Conservation (phyloP, 139 green algal species). For the Auxenochlorella pyrenoidosa region DNA sequence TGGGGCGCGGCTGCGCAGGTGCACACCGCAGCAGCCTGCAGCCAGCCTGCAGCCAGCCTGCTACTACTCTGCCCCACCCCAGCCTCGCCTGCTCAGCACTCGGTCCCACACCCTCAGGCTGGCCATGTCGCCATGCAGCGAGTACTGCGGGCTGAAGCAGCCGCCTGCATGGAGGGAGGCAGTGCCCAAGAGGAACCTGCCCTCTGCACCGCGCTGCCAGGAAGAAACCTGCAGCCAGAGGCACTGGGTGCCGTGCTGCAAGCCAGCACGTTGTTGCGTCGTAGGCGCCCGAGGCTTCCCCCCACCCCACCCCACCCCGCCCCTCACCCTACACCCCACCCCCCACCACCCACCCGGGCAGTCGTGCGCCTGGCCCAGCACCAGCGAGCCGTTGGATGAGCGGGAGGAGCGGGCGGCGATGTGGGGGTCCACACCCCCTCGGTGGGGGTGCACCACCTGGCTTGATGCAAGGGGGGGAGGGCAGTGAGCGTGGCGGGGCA, state of each 20-base stretch:
- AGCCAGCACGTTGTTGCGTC: too few relatives aligned
- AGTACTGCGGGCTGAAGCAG: conserved; percentile 78
- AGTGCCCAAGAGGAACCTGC: neutral
- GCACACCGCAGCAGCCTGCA: too few relatives aligned
- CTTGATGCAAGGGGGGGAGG: too few relatives aligned
- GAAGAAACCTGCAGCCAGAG: neutral
- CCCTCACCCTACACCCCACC: too few relatives aligned
- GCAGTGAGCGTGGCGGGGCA: too few relatives aligned
- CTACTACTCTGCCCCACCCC: too few relatives aligned
- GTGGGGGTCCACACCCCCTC: conserved; percentile 68
- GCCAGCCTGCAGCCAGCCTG: too few relatives aligned
- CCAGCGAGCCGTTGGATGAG: conserved; percentile 65
- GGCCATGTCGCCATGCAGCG: conserved; percentile 76
- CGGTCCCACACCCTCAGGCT: conserved; percentile 78
- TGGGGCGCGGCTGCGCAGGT: too few relatives aligned
- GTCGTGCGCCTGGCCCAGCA: conserved; percentile 86
- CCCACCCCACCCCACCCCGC: too few relatives aligned
- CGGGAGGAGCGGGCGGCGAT: conserved; percentile 61
- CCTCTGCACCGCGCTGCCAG: neutral
- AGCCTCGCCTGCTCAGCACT: conserved; percentile 52
- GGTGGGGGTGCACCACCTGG: conserved; percentile 43
- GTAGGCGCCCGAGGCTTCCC: too few relatives aligned
- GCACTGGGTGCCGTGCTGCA: too few relatives aligned
- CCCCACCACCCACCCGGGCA: conserved; percentile 52
- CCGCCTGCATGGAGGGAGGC: conserved; percentile 37